phyloP scores from a whole-genome alignment of 2,329 filamentous ascomycete species.

The Stachybotrys chlorohalonatus region DNA sequence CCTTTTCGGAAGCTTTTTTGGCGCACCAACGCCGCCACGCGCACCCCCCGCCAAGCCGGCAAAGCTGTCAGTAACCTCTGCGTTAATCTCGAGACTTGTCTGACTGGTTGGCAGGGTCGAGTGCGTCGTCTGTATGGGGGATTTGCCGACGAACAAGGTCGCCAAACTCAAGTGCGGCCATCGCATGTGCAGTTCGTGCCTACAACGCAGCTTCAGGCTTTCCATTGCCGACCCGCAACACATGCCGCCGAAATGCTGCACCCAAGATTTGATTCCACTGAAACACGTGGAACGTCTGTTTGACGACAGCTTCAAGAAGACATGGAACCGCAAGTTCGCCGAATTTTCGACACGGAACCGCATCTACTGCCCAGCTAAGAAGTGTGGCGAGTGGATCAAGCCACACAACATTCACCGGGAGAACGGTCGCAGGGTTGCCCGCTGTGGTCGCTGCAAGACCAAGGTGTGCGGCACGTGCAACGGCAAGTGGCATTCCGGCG shows the following conservation, averaged over 20 bases:
- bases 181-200: constrained; percentile 69
- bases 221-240: constrained; percentile 69
- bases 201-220: constrained; percentile 65
- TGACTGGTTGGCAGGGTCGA: constrained; percentile 43
- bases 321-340: constrained; percentile 73
- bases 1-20: constrained; percentile 17
- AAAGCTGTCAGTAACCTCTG: constrained; percentile 12
- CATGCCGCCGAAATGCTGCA: constrained; percentile 83
- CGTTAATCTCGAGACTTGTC: neutral
- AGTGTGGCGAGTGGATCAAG: constrained; percentile 74
- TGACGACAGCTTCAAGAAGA: constrained; percentile 62
- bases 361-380: constrained; percentile 64
- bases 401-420: constrained; percentile 56
- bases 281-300: constrained; percentile 71
- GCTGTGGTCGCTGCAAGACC: constrained; percentile 61
- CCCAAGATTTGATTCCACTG: constrained; percentile 60
- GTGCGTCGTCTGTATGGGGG: constrained; percentile 66
- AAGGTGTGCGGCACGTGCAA: constrained; percentile 70
- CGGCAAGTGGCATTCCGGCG: constrained; percentile 60
- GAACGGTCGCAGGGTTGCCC: constrained; percentile 54
- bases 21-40: constrained; percentile 12
- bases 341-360: constrained; percentile 68
- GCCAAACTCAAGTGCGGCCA: constrained; percentile 71
- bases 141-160: constrained; percentile 52
- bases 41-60: constrained; percentile 15